A percentile compares a stretch with the other conserved stretches of the same genome.
phyloP scores from a whole-genome alignment of 805 yeast species.

The Naumovozyma castellii region DNA sequence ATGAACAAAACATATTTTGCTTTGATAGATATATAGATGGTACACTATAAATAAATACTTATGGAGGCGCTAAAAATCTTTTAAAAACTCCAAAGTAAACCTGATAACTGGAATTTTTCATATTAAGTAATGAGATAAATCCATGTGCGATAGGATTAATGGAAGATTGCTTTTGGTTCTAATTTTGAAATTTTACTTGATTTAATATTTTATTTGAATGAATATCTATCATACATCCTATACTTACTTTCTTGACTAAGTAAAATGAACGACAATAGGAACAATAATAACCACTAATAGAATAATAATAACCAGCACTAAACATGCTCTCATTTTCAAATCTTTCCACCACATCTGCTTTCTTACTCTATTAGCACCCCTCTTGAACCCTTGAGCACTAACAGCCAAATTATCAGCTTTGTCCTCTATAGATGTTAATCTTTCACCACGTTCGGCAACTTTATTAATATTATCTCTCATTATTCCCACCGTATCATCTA shows the following conservation, averaged over 20 bases:
- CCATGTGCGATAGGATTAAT: too few relatives aligned
- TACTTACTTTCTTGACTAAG: conserved; percentile 18
- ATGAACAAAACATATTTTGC: too few relatives aligned
- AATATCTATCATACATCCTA: not conserved
- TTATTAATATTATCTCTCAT: conserved; percentile 96
- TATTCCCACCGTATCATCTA: conserved; percentile 91
- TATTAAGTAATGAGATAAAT: too few relatives aligned
- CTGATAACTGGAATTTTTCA: too few relatives aligned
- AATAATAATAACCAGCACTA: conserved; percentile 70
- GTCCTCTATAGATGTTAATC: conserved; percentile 83
- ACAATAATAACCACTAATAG: conserved; percentile 80
- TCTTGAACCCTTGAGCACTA: conserved; percentile 87
- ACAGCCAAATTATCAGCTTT: conserved; percentile 88
- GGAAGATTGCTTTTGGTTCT: too few relatives aligned
- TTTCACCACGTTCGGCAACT: conserved; percentile 89
- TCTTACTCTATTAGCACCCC: conserved; percentile 95
- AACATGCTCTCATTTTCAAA: conserved; percentile 89
- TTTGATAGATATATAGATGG: too few relatives aligned
- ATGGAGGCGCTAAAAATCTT: too few relatives aligned
- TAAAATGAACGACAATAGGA: conserved; percentile 87
- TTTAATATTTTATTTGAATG: too few relatives aligned
- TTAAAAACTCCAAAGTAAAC: too few relatives aligned
- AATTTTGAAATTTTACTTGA: too few relatives aligned
- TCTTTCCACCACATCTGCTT: conserved; percentile 99
- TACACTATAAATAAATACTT: too few relatives aligned